Percentiles rank a stretch among this genome's conserved stretches.
Evolutionary conservation across 2,329 filamentous ascomycete species (phyloP).

Genomic region (Amphichorda felina): DNA sequence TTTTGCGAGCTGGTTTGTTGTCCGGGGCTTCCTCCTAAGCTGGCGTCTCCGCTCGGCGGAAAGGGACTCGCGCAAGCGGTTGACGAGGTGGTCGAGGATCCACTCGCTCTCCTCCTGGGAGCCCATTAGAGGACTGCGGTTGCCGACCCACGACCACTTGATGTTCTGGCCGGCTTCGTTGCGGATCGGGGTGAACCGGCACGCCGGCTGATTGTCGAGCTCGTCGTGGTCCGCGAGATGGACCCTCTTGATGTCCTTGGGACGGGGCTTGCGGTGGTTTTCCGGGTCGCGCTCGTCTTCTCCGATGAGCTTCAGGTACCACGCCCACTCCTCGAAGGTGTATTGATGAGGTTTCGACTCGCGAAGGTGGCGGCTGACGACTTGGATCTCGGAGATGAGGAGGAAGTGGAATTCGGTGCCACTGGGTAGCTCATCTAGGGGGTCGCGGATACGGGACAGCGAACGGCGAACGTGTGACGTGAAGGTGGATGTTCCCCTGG

Average conservation of each 20-base stretch:
- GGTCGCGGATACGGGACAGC: slow-evolving; percentile 20
- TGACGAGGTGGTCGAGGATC: slow-evolving; percentile 55
- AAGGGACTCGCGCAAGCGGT: slow-evolving; percentile 30
- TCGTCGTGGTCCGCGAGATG: slow-evolving; percentile 4
- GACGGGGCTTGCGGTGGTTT: slow-evolving; percentile 33
- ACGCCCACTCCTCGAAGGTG: slow-evolving; percentile 75
- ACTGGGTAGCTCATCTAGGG: slow-evolving; percentile 24
- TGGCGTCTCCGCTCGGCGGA: slow-evolving; percentile 8
- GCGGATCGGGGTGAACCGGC: not conserved
- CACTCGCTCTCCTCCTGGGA: slow-evolving; percentile 58
- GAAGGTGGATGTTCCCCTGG: slow-evolving; percentile 3
- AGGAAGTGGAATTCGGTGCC: slow-evolving; percentile 46
- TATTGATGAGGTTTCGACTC: slow-evolving; percentile 52
- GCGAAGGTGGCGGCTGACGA: slow-evolving; percentile 49
- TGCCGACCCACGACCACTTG: slow-evolving; percentile 63
- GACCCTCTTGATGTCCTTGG: slow-evolving; percentile 4
- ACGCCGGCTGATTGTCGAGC: slow-evolving; percentile 2
- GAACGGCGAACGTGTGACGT: slow-evolving; percentile 3
- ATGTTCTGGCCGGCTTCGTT: not conserved
- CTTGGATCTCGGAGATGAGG: slow-evolving; percentile 60
- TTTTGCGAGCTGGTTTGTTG: not conserved
- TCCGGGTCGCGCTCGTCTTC: slow-evolving; percentile 43
- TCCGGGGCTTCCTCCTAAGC: not conserved
- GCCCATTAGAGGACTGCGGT: slow-evolving; percentile 57
- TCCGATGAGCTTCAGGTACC: slow-evolving; percentile 69